Base-by-base conservation (phyloP, 2,329 filamentous ascomycete species). In the Penicillium sp. region DNA sequence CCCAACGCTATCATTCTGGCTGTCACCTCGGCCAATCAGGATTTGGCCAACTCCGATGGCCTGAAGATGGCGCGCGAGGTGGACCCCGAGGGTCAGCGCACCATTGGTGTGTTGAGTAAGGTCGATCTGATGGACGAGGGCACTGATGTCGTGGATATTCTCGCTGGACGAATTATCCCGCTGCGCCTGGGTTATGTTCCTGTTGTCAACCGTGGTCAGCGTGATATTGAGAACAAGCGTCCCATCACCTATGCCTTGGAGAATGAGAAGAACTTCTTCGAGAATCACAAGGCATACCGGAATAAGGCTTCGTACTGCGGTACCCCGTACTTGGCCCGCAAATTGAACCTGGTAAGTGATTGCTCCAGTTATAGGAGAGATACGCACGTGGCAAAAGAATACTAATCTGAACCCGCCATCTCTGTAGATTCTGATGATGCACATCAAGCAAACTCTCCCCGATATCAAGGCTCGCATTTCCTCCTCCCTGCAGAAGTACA, bases 271-370 rank as follows among this genome's bases (percentile, higher is more conserved):
- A 90, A 91, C 76, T 99, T 97, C 79, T 99, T 99, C 77, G 95
- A 99, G 73, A 94, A 94, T 79, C 95, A 99, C 86, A 96, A 96
- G 82, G 94, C 95, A 37, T 99, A 99, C 81, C 88, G 93, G 64
- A 99, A 98, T 82, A 99, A 99, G 88, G 93, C 92, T 76, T 91
- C 93, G 6, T 99, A 99, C 85, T 99, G 95, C 79, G 95, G 95
- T 78, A 99, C 95, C 3, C 95, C 95, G 4, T 99, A 99, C 76
- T 84, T 99, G 63, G 95, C 95, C 4, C 89, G 94, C 70, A 99
- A 99, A 82, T 87, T 99, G 63, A 99, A 99, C 81, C 85, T 99
- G 73, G 85, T 87, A 76, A 35, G 80, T 24, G 40, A 15, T 53
- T 35, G n/a, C 12, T 22, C 22, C 2, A 17, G 9, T 10, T n/a